Base-by-base conservation (phyloP, 208 protist genomes). In the Strigomonas culicis region DNA sequence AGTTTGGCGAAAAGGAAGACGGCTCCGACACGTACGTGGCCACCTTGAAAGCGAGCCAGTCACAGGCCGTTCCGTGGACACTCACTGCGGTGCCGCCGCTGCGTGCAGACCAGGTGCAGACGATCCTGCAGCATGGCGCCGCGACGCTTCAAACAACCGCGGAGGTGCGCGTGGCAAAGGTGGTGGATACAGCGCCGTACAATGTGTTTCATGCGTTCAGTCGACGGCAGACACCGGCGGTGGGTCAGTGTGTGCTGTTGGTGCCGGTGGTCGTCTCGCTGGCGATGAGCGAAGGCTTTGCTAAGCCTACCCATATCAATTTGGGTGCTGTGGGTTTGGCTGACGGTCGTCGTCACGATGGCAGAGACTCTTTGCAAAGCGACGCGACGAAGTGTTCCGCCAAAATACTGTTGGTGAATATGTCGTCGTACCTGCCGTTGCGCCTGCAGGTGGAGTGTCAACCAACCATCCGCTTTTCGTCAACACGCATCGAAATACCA, bases 381-480 rank as follows among this genome's bases (percentile, higher is more conserved):
- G 43, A 51, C 46, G 24, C 25, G 24, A n/a, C 46, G 17, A 52
- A 52, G 47, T 24, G 4, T 52, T 32, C 59, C 4, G 49, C 34
- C 43, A 30, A 55, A 30, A 39, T 57, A 13, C 43, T 21, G 47
- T 41, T 61, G 21, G 21, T 28, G 22, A 95, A 95, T 61, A 52
- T 90, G 19, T 95, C 90, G 0, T 46, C 73, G 15, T 59, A 79
- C 31, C 56, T 95, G 58, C 84, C 90, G 4, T 76, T 95, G 50
- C 77, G 66, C 36, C 70, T 95, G 13, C 84, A 75, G 56, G 73
- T 93, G 24, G 86, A 92, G 79, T 90, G 79, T 63, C 79, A 80
- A 36, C 86, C 90, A 10, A 81, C 80, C 19, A 74, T 95, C 13
- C 77, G 73, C 47, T 88, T 95, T 52, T 59, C 74, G 2, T 68